Evolutionary conservation across 352 stramenopile genomes (phyloP).

Genomic region (Globisporangium uncinulatum): DNA sequence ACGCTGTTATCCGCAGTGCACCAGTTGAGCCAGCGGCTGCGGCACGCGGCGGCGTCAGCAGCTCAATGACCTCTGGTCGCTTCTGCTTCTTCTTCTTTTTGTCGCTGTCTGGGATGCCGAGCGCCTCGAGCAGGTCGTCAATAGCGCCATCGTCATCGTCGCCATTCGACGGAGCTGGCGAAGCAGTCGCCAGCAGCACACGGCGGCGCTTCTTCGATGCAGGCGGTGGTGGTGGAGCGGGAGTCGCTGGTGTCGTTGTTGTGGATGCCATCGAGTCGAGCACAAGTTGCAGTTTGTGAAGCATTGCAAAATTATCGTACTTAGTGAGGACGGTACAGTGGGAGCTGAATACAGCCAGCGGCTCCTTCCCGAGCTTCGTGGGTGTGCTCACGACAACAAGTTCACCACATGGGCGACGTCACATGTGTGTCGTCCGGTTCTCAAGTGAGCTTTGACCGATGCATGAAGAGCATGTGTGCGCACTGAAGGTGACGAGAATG

Average conservation of each 20-base stretch:
- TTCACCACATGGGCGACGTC: no score
- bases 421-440: no score
- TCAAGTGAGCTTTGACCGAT: no score
- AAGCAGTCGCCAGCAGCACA: not conserved
- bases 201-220: slow-evolving; percentile 7
- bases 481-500: no score
- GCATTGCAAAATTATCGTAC: no score
- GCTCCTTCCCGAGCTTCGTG: no score
- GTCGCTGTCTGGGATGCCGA: slow-evolving; percentile 14
- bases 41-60: slow-evolving; percentile 28
- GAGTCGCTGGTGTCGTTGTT: not conserved
- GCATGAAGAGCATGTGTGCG: no score
- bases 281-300: not conserved
- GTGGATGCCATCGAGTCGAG: not conserved
- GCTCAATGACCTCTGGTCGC: slow-evolving; percentile 29
- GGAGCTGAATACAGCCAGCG: no score
- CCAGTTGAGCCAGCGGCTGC: not conserved
- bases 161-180: not conserved
- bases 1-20: not conserved
- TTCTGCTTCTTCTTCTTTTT: slow-evolving; percentile 11
- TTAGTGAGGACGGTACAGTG: no score
- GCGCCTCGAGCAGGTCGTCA: slow-evolving; percentile 13
- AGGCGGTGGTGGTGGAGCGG: not conserved
- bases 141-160: slow-evolving; percentile 11
- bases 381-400: no score